These are phyloP conservation scores for Uronychia binucleata DNA, from an alignment of 73 alveolate genomes.

Conservation along the genomic window DNA sequence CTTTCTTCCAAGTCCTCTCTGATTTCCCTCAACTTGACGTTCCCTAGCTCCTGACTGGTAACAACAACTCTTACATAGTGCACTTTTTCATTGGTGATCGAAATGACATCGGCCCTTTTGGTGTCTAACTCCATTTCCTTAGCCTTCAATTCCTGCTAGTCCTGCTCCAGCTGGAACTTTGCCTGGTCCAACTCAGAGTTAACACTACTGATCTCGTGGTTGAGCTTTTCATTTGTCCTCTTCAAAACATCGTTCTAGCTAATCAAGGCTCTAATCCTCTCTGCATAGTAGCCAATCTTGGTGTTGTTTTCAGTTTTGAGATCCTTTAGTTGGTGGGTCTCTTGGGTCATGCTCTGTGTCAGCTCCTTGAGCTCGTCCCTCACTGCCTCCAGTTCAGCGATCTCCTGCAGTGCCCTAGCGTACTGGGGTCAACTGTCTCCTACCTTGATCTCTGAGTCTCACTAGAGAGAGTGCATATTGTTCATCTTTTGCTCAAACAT, in stretches of 20 bases:
- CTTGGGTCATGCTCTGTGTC: conserved; percentile 19
- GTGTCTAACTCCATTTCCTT: neutral
- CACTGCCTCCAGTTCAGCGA: conserved; percentile 16
- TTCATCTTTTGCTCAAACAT: conserved; percentile 48
- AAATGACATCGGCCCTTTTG: neutral
- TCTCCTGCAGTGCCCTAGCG: conserved; percentile 28
- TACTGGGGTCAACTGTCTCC: conserved; percentile 8
- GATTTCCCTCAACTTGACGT: neutral
- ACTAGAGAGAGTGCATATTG: conserved; percentile 41
- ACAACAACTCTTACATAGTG: neutral
- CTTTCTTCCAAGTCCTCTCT: neutral
- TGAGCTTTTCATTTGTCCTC: neutral
- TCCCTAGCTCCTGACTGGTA: neutral
- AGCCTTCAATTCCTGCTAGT: neutral
- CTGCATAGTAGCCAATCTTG: conserved; percentile 33
- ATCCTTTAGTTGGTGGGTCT: conserved; percentile 33
- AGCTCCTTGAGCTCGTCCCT: conserved; percentile 20
- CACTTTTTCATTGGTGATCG: neutral
- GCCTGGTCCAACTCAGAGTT: neutral
- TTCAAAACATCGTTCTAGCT: conserved; percentile 27
- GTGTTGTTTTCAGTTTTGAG: conserved; percentile 45
- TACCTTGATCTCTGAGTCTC: conserved; percentile 42
- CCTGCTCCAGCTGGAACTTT: neutral
- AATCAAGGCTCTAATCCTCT: conserved; percentile 40
- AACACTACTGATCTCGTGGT: neutral